Base-by-base conservation (phyloP, 441 rosid genomes). In the Sinapis alba region DNA sequence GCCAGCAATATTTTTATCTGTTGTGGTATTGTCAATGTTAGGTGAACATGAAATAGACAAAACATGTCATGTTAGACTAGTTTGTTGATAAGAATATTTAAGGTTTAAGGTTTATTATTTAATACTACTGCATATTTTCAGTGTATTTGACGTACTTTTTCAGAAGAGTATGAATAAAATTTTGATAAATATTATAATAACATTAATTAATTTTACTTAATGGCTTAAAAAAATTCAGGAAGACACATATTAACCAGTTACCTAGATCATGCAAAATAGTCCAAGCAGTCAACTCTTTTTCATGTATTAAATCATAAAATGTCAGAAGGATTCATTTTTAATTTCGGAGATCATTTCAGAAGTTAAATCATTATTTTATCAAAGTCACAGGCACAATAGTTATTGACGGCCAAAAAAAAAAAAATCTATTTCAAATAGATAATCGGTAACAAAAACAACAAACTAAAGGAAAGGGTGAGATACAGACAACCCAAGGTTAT, bases 401-500 rank as follows among this genome's bases (percentile, higher is more conserved):
- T 50, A 8, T 7, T 50, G 56, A 18, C 11, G 23, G 12, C 56
- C 16, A 41, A 41, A 16, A 16, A 7, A 16, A 16, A 7, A 38
- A 45, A 16, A 41, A 7, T 16, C 3, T 47, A 47, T 47, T 47
- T 47, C 54, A 47, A 47, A 47, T 47, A 16, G 11, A 7, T 47
- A 47, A 47, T 16, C 54, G 54, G 54, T 47, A 47, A 47, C 54
- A 47, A 16, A 47, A 16, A 47, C 54, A 47, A 16, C 21, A 16
- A 47, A 47, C 54, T 47, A 47, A 47, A 47, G 20, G 2, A 47
- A 65, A 12, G 72, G 64, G 59, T 71, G 72, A 66, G 62, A 59
- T 71, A 77, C 76, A 77, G 69, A 47, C 62, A 41, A 71, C 80
- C 77, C 68, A 71, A 65, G 16, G 18, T 51, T 77, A 59, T 72